Percentiles rank a stretch among this genome's conserved stretches.
Conservation (phyloP, 768 basidiomycete genomes). For the Leccinum subtestaceum region DNA sequence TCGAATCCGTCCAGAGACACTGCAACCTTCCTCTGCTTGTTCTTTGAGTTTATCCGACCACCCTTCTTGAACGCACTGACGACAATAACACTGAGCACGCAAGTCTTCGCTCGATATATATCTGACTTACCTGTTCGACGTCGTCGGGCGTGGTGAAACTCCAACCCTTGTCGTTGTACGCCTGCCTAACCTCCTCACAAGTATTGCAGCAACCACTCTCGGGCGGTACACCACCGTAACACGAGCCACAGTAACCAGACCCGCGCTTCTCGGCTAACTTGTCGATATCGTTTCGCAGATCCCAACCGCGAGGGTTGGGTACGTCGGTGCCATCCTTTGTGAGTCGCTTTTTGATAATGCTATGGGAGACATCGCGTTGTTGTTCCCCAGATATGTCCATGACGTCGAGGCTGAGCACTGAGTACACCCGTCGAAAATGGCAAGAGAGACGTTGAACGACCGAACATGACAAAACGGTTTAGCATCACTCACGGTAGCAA, state of each 20-base stretch:
- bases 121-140: conserved; percentile 80
- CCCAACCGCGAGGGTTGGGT: conserved; percentile 50
- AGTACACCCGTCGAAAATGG: neutral
- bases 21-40: conserved; percentile 93
- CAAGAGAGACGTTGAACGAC: neutral
- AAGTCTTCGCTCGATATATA: neutral
- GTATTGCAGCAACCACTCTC: conserved; percentile 88
- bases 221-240: conserved; percentile 84
- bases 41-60: conserved; percentile 94
- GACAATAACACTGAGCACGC: neutral
- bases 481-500: conserved; percentile 78
- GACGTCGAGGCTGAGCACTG: conserved; percentile 93
- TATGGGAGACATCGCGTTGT: conserved; percentile 88
- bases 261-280: conserved; percentile 61
- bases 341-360: conserved; percentile 80
- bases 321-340: conserved; percentile 58
- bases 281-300: conserved; percentile 86
- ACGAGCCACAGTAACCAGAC: conserved; percentile 85
- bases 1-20: conserved; percentile 83
- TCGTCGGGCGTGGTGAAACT: conserved; percentile 88
- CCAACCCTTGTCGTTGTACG: conserved; percentile 93
- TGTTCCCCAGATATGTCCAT: conserved; percentile 98
- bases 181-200: conserved; percentile 90
- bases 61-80: conserved; percentile 86
- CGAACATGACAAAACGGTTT: neutral